phyloP scores from a whole-genome alignment of 305 asterid genomes.

The Caryopteris hybrid region DNA sequence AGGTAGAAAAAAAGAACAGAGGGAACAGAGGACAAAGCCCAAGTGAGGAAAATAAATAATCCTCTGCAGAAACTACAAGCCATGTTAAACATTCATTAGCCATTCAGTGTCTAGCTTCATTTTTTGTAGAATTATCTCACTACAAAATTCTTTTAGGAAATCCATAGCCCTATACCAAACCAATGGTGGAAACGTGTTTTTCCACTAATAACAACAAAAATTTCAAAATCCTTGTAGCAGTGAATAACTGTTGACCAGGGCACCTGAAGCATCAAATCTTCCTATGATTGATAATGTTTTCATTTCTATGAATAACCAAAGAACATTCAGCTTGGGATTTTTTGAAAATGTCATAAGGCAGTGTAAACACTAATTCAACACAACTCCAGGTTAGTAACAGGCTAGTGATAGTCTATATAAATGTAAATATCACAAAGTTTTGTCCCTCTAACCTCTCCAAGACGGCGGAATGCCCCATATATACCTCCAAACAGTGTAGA shows the following conservation, averaged over 20 bases:
- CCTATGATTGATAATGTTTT: background rate
- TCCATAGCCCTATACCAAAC: background rate
- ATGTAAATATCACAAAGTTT: conserved; percentile 11
- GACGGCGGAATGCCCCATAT: conserved; percentile 98
- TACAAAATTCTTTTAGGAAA: conserved; percentile 4
- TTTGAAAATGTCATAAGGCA: conserved; percentile 6
- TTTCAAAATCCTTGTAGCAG: conserved; percentile 2
- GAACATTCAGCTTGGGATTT: conserved; percentile 8
- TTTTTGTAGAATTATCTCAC: background rate
- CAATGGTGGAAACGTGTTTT: conserved; percentile 2
- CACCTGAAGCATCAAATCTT: background rate
- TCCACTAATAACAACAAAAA: background rate
- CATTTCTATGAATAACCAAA: background rate
- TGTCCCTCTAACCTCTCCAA: conserved; percentile 83
- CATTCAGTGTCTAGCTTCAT: background rate
- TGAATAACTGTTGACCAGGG: too few species aligned
- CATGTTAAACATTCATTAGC: conserved; percentile 1
- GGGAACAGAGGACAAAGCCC: conserved; percentile 10
- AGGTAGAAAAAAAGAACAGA: background rate
- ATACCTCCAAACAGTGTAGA: conserved; percentile 96
- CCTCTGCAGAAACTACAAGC: conserved; percentile 6
- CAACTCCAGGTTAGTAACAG: background rate
- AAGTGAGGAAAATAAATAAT: conserved; percentile 8
- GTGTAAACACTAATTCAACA: conserved; percentile 1
- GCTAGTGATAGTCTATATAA: conserved; percentile 3